phyloP scores from a whole-genome alignment of 2,329 filamentous ascomycete genomes.

The Colletotrichum viniferum region DNA sequence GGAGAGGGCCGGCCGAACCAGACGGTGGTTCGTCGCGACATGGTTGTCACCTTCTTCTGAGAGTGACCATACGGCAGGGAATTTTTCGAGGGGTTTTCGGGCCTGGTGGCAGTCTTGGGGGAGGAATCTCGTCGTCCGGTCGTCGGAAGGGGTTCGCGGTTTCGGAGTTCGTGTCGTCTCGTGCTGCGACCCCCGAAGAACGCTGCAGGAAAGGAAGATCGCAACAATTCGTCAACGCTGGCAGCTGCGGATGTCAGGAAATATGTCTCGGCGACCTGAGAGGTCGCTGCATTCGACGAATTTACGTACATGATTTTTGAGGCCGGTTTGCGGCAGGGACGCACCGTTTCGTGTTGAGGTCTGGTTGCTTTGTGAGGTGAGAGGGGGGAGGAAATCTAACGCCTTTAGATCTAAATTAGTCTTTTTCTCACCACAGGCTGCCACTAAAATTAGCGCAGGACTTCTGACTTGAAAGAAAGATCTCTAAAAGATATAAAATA shows the following conservation, averaged over 20 bases:
- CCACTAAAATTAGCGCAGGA: not conserved
- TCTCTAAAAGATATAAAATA: too few species aligned
- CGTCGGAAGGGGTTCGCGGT: not conserved
- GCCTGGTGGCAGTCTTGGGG: not conserved
- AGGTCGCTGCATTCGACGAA: too few species aligned
- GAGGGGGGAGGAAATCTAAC: not conserved
- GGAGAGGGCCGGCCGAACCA: slow-evolving; percentile 4
- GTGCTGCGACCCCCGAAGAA: not conserved
- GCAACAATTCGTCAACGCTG: not conserved
- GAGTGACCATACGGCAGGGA: not conserved
- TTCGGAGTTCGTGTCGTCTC: not conserved
- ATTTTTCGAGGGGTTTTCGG: too few species aligned
- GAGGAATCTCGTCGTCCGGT: too few species aligned
- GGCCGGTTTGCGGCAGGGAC: too few species aligned
- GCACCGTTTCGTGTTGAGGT: not conserved
- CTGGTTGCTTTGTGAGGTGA: not conserved
- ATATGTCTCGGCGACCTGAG: not conserved
- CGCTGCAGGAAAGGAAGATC: not conserved
- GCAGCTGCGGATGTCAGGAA: not conserved
- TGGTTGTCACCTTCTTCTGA: not conserved
- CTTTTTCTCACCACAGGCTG: not conserved
- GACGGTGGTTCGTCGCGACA: slow-evolving; percentile 4
- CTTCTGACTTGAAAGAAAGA: rapidly evolving
- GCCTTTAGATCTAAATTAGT: not conserved
- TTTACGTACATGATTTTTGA: not conserved